A percentile compares a stretch with the other conserved stretches of the same genome.
These are phyloP conservation scores for Ciborinia camelliae DNA, from an alignment of 2,329 filamentous ascomycete species.

Conservation along the genomic window DNA sequence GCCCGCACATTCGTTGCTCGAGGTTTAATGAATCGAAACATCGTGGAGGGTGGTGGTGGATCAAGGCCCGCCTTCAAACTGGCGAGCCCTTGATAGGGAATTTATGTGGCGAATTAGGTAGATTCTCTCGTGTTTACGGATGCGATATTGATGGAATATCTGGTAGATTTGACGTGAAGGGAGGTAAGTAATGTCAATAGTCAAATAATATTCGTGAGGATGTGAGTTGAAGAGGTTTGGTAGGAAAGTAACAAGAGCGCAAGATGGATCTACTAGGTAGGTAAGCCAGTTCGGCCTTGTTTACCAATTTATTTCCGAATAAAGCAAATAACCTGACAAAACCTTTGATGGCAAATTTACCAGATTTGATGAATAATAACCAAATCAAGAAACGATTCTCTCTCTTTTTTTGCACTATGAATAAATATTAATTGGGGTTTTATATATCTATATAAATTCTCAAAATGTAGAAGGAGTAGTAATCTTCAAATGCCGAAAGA, in stretches of 20 bases:
- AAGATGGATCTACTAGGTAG: background rate
- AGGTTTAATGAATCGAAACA: conserved; percentile 32
- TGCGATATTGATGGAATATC: background rate
- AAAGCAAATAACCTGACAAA: background rate
- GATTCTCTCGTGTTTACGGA: background rate
- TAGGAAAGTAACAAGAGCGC: background rate
- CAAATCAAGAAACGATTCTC: no score
- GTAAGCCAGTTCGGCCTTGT: conserved; percentile 7
- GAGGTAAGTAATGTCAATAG: background rate
- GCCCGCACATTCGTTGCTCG: conserved; percentile 12
- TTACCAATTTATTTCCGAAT: conserved; percentile 14
- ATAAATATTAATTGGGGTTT: no score
- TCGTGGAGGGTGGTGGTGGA: conserved; percentile 19
- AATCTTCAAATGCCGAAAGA: background rate
- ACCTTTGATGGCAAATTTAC: background rate
- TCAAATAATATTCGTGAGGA: background rate
- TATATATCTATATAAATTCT: no score
- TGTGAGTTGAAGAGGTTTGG: background rate
- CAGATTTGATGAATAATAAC: background rate
- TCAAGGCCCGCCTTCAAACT: conserved; percentile 33
- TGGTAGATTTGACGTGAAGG: background rate
- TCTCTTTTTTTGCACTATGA: no score
- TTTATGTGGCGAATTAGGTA: background rate
- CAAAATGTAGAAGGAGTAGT: no score
- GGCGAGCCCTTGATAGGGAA: conserved; percentile 28